phyloP scores from a whole-genome alignment of 176 grass and related monocot genomes.

The Paspalum notatum region DNA sequence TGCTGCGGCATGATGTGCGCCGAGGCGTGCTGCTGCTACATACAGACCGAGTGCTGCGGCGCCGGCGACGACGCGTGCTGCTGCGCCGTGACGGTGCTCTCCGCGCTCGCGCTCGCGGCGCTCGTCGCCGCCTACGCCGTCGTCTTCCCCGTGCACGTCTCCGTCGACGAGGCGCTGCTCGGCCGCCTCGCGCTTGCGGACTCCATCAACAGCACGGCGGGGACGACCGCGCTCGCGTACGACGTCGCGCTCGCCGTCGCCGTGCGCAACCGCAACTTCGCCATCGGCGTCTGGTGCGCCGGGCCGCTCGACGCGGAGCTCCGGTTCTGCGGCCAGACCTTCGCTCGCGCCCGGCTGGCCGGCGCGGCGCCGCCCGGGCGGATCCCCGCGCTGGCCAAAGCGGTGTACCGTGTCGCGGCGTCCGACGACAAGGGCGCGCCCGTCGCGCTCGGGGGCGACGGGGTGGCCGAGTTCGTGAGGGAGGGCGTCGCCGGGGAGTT shows the following conservation, averaged over 20 bases:
- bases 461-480: neutral
- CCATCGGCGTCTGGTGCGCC: neutral
- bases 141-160: neutral
- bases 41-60: neutral
- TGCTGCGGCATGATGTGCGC: too few species aligned
- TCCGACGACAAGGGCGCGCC: neutral
- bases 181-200: neutral
- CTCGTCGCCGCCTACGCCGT: conserved; percentile 4
- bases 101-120: neutral
- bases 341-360: neutral
- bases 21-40: too few species aligned
- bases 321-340: neutral
- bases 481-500: neutral
- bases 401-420: neutral
- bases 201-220: neutral
- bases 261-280: conserved; percentile 38
- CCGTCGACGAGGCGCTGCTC: neutral
- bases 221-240: conserved; percentile 17
- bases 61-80: neutral
- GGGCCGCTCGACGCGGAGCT: conserved; percentile 23
- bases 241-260: conserved; percentile 28
- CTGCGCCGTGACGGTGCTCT: neutral
- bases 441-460: neutral
- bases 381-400: neutral
- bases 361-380: neutral